Evolutionary conservation across 139 green algal genomes (phyloP), one percentile per base, ranked within the genome.

Genomic region (Chlamydomonas sphaeroides): DNA sequence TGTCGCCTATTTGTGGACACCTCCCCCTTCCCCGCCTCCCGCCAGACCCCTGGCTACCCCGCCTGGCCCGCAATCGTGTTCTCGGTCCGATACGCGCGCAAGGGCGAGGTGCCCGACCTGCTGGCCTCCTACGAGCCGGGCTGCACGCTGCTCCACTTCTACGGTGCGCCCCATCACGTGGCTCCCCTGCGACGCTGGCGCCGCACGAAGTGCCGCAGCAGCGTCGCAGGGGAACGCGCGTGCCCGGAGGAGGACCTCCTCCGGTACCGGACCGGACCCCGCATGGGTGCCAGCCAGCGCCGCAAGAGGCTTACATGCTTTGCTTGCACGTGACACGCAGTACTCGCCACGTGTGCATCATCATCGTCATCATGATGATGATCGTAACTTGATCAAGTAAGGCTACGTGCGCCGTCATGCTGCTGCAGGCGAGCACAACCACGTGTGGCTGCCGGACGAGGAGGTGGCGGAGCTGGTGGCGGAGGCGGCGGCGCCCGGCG

Each of bases 351-450:
- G n/a, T n/a, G n/a, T n/a, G n/a, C n/a, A n/a, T n/a, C n/a, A n/a
- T n/a, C n/a, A n/a, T n/a, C n/a, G n/a, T n/a, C n/a, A n/a, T n/a
- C n/a, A n/a, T n/a, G n/a, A n/a, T n/a, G n/a, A n/a, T n/a, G n/a
- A n/a, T n/a, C n/a, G n/a, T n/a, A n/a, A n/a, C n/a, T n/a, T n/a
- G n/a, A n/a, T n/a, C n/a, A n/a, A n/a, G n/a, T n/a, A n/a, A 53
- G 45, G 45, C 10, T 53, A 53, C 11, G 11, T 14, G 10, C 10
- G 14, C 11, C 45, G 11, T 14, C 14, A 14, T 53, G 45, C 45
- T 53, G 45, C 45, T 53, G 25, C 72, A 80, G 72, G 72, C 20
- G 75, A 82, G 41, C 75, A 82, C 75, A 82, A 71, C 39, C 75
- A 82, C 59, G 23, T 32, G n/a, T 82, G 75, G 75, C 21, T 71